Conservation (phyloP, 768 basidiomycete genomes). For the Termitomyces sp. region DNA sequence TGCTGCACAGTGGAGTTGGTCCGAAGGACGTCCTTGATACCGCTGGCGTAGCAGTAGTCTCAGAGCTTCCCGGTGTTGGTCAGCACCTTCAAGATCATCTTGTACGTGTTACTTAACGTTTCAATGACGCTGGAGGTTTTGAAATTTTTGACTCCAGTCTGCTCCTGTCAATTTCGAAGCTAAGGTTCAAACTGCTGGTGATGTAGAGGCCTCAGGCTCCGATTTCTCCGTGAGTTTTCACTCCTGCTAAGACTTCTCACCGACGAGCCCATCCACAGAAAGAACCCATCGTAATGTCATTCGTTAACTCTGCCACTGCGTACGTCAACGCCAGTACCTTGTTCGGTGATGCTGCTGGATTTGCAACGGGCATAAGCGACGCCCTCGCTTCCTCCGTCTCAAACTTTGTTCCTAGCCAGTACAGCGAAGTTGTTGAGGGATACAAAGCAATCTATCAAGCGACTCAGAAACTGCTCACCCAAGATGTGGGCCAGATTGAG, state of each 20-base stretch:
- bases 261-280: conserved; percentile 13
- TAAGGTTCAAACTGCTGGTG: conserved; percentile 29
- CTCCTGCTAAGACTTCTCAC: background rate
- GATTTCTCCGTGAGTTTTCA: conserved; percentile 26
- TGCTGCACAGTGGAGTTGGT: conserved; percentile 58
- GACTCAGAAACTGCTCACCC: conserved; percentile 35
- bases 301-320: conserved; percentile 61
- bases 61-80: conserved; percentile 58
- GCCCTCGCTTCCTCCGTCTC: conserved; percentile 4
- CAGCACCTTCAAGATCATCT: conserved; percentile 54
- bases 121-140: too few species aligned
- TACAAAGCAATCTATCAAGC: conserved; percentile 54
- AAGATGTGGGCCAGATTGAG: conserved; percentile 52
- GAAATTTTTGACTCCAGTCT: conserved; percentile 1
- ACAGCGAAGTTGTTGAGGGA: conserved; percentile 26
- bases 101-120: conserved; percentile 15
- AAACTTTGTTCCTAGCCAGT: conserved; percentile 10
- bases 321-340: conserved; percentile 53
- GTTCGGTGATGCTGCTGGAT: conserved; percentile 24
- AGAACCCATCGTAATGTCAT: conserved; percentile 42
- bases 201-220: conserved; percentile 23
- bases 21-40: conserved; percentile 46
- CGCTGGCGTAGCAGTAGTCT: conserved; percentile 39
- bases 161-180: conserved; percentile 13
- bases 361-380: background rate